Percentiles rank a stretch among this genome's conserved stretches.
phyloP scores from a whole-genome alignment of 305 asterid species.

The Fraxinus xanthoxyloides region DNA sequence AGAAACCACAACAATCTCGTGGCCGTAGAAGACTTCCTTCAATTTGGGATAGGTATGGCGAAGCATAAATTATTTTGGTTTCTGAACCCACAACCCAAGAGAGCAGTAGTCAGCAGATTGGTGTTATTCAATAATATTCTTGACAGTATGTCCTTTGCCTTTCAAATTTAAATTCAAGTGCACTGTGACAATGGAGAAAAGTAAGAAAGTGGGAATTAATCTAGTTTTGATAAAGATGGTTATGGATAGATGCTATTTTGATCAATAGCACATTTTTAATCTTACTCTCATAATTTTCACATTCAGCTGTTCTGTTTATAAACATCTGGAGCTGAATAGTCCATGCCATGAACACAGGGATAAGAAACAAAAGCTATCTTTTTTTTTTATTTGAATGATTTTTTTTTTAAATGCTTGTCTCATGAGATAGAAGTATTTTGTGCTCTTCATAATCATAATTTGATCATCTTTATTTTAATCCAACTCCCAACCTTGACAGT shows the following conservation, averaged over 20 bases:
- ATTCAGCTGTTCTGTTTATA: not conserved
- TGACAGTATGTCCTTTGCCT: slow-evolving; percentile 37
- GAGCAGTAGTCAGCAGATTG: not conserved
- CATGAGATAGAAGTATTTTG: not conserved
- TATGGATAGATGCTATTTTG: not conserved
- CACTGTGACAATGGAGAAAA: not conserved
- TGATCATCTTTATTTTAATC: not conserved
- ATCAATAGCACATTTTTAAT: not conserved
- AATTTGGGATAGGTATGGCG: not conserved
- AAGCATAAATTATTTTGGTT: not conserved
- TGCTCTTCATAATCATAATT: not conserved
- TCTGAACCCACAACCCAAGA: not conserved
- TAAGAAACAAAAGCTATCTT: not conserved
- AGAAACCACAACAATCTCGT: not conserved
- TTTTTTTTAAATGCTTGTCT: not conserved
- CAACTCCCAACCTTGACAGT: not conserved
- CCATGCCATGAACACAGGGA: not conserved
- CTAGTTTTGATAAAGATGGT: slow-evolving; percentile 1
- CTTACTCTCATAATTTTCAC: slow-evolving; percentile 5
- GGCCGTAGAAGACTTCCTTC: not conserved
- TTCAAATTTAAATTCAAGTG: slow-evolving; percentile 8
- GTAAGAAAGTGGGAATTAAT: not conserved
- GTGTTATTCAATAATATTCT: slow-evolving; percentile 25
- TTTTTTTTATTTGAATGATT: not conserved
- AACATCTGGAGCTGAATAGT: not conserved